Percentiles rank a stretch among this genome's conserved stretches.
Conservation (phyloP, 169 alveolate species). For the Plasmodium vivax region DNA sequence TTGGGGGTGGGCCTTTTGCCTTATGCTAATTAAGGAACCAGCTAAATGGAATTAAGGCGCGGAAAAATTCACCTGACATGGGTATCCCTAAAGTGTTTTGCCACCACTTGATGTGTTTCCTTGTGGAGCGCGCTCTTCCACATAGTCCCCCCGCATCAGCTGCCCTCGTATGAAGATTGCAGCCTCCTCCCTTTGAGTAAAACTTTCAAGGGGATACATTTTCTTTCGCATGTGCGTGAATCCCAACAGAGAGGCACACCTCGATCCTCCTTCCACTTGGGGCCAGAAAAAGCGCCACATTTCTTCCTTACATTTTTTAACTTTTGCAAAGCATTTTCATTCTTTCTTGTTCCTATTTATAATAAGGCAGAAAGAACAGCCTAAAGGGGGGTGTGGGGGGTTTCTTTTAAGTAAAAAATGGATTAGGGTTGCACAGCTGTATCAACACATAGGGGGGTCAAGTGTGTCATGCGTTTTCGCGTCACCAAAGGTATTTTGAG, state of each 20-base stretch:
- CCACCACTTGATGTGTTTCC: neutral
- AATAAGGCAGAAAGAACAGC: neutral
- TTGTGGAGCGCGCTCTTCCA: neutral
- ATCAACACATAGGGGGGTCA: neutral
- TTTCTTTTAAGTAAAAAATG: neutral
- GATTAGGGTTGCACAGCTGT: neutral
- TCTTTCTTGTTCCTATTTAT: neutral
- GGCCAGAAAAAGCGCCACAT: neutral
- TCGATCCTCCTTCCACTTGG: neutral
- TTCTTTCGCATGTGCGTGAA: neutral
- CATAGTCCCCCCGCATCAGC: neutral
- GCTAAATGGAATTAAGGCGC: neutral
- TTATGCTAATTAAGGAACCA: neutral
- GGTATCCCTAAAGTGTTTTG: neutral
- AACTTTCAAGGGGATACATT: neutral
- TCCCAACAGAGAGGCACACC: neutral
- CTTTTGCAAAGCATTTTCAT: neutral
- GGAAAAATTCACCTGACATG: neutral
- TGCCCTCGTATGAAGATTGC: neutral
- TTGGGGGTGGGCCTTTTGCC: neutral
- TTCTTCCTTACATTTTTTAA: neutral
- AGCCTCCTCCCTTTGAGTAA: neutral
- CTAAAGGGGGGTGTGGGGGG: neutral
- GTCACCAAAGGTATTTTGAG: neutral
- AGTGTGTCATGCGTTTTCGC: neutral